Conservation (phyloP, 164 flowering plant genomes). For the Vitis rotundifolia region DNA sequence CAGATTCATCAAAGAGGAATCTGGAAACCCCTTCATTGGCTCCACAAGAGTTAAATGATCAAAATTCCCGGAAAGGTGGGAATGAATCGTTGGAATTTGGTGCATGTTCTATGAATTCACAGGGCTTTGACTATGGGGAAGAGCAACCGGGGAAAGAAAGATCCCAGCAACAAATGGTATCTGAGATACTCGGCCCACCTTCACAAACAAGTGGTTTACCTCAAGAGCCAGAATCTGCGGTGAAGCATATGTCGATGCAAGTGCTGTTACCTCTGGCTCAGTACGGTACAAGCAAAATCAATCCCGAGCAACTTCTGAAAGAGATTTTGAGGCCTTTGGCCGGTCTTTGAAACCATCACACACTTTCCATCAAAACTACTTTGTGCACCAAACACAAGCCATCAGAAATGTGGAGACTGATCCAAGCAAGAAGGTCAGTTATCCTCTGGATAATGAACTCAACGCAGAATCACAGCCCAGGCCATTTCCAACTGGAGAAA, state of each 20-base stretch:
- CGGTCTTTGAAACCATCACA: constrained; percentile 8
- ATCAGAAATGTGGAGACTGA: neutral
- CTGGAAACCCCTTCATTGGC: constrained; percentile 8
- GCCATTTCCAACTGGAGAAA: constrained; percentile 8
- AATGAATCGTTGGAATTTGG: constrained; percentile 10
- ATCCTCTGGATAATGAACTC: constrained; percentile 3
- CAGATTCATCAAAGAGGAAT: constrained; percentile 16
- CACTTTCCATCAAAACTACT: constrained; percentile 6
- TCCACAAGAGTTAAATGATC: constrained; percentile 12
- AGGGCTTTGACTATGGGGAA: constrained; percentile 12
- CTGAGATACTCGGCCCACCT: constrained; percentile 19
- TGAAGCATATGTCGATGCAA: constrained; percentile 17
- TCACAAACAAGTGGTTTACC: constrained; percentile 12
- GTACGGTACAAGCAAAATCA: constrained; percentile 15
- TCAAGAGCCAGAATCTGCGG: constrained; percentile 18
- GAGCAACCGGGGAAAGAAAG: constrained; percentile 8
- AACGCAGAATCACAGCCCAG: neutral
- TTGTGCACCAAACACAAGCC: constrained; percentile 9
- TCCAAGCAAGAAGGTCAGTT: neutral
- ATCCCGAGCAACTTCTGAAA: neutral
- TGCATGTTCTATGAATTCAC: constrained; percentile 12
- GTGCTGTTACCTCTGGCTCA: constrained; percentile 23
- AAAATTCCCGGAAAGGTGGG: constrained; percentile 14
- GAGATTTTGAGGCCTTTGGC: constrained; percentile 7
- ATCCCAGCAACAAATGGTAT: constrained; percentile 14